phyloP scores from a whole-genome alignment of 108 stramenopile species.

The Cyclotella distinguenda region DNA sequence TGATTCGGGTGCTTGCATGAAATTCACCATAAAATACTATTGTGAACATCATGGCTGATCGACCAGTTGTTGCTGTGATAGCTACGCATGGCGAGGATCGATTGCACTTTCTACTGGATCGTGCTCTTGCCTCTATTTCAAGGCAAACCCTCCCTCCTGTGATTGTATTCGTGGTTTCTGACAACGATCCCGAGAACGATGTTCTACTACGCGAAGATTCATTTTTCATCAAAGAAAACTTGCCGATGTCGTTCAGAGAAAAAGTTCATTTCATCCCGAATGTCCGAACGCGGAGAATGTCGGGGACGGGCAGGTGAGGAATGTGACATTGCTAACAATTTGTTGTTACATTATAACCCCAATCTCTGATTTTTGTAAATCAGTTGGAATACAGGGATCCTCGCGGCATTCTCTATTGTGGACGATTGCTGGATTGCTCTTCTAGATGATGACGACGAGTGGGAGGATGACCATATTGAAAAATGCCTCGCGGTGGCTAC shows the following conservation, averaged over 20 bases:
- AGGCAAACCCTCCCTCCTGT: not conserved
- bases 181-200: slow-evolving; percentile 17
- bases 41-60: not conserved
- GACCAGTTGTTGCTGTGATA: slow-evolving; percentile 11
- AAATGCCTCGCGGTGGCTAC: not conserved
- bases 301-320: slow-evolving; percentile 9
- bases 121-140: slow-evolving; percentile 2
- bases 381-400: slow-evolving; percentile 12
- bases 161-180: slow-evolving; percentile 8
- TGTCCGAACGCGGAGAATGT: not conserved
- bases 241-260: not conserved
- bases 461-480: slow-evolving; percentile 7
- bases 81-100: slow-evolving; percentile 12
- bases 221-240: not conserved
- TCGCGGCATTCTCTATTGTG: not conserved
- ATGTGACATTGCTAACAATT: not conserved
- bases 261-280: slow-evolving; percentile 1
- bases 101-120: not conserved
- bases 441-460: slow-evolving; percentile 20
- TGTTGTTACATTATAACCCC: too few relatives aligned
- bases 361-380: not conserved
- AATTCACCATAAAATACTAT: not conserved
- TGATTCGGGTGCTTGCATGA: too few relatives aligned
- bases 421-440: slow-evolving; percentile 19
- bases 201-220: not conserved